A percentile compares a stretch with the other conserved stretches of the same genome.
phyloP scores from a whole-genome alignment of 2,329 filamentous ascomycete species.

The Huntiella abstrusa region DNA sequence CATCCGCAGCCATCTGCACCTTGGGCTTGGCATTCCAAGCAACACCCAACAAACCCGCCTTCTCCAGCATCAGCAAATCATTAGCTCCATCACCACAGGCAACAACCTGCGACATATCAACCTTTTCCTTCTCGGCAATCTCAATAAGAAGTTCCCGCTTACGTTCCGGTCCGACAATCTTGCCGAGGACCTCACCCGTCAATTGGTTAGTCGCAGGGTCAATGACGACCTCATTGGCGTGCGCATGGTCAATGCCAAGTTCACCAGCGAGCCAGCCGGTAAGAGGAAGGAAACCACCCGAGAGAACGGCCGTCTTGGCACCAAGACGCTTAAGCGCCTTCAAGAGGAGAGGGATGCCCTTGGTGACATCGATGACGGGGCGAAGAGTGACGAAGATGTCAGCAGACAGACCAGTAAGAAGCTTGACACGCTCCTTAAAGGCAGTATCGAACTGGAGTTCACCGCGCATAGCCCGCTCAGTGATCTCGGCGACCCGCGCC shows the following conservation, averaged over 20 bases:
- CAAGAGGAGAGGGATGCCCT: conserved; percentile 59
- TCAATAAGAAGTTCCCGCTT: conserved; percentile 54
- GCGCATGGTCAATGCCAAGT: conserved; percentile 70
- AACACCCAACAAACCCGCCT: conserved; percentile 51
- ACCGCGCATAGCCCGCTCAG: conserved; percentile 83
- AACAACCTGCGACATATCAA: conserved; percentile 47
- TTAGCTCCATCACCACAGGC: conserved; percentile 72
- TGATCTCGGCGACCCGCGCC: conserved; percentile 70
- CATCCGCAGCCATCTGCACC: conserved; percentile 60
- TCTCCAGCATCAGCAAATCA: conserved; percentile 60
- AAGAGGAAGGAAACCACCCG: conserved; percentile 78
- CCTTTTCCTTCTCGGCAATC: conserved; percentile 48
- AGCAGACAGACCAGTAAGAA: conserved; percentile 64
- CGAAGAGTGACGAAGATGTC: conserved; percentile 65
- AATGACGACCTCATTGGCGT: conserved; percentile 66
- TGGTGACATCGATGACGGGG: conserved; percentile 58
- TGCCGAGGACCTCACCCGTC: conserved; percentile 53
- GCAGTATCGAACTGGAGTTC: conserved; percentile 82
- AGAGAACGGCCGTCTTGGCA: conserved; percentile 75
- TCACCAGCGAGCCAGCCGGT: conserved; percentile 69
- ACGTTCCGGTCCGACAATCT: conserved; percentile 57
- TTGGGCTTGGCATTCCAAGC: conserved; percentile 72
- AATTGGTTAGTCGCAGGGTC: conserved; percentile 35
- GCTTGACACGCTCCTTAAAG: conserved; percentile 58
- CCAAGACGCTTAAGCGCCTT: conserved; percentile 57